Conservation (phyloP, 148 eudicot species). For the Amaranthus hypochondriacus region DNA sequence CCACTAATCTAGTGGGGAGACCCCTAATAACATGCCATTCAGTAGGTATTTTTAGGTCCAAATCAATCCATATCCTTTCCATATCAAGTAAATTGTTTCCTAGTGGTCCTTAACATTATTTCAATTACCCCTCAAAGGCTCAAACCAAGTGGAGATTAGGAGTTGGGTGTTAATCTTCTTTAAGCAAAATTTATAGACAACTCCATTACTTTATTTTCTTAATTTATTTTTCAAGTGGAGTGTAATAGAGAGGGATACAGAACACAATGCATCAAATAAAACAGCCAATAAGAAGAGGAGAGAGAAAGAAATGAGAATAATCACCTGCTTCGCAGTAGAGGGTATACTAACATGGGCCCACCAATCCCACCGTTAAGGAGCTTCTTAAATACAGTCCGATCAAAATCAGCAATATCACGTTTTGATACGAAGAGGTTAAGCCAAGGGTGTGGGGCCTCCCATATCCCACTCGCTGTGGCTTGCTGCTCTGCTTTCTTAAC, state of each 20-base stretch:
- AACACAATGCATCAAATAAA: too few species aligned
- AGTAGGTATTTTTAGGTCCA: constrained; percentile 8
- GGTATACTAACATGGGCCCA: constrained; percentile 89
- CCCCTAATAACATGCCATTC: constrained; percentile 19
- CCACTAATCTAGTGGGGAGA: constrained; percentile 28
- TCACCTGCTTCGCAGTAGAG: constrained; percentile 58
- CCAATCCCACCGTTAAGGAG: constrained; percentile 70
- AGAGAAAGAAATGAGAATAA: not conserved
- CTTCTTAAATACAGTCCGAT: constrained; percentile 62
- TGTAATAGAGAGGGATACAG: too few species aligned
- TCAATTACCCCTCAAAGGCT: not conserved
- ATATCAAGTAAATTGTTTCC: constrained; percentile 24
- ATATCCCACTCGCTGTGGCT: constrained; percentile 64
- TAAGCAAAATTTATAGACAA: not conserved
- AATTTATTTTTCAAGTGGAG: too few species aligned
- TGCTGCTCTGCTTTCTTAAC: constrained; percentile 64
- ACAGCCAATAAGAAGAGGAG: too few species aligned
- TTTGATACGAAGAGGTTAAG: constrained; percentile 74
- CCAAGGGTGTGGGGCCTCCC: constrained; percentile 97
- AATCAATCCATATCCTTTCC: constrained; percentile 24
- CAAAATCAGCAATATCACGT: constrained; percentile 56
- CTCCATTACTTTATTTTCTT: too few species aligned
- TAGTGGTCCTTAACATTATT: constrained; percentile 26
- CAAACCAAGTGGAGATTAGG: constrained; percentile 10
- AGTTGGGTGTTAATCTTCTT: not conserved